Percentiles rank a stretch among this genome's conserved stretches.
Conservation (phyloP, 2,329 filamentous ascomycete species). For the Dothiorella sarmentorum region DNA sequence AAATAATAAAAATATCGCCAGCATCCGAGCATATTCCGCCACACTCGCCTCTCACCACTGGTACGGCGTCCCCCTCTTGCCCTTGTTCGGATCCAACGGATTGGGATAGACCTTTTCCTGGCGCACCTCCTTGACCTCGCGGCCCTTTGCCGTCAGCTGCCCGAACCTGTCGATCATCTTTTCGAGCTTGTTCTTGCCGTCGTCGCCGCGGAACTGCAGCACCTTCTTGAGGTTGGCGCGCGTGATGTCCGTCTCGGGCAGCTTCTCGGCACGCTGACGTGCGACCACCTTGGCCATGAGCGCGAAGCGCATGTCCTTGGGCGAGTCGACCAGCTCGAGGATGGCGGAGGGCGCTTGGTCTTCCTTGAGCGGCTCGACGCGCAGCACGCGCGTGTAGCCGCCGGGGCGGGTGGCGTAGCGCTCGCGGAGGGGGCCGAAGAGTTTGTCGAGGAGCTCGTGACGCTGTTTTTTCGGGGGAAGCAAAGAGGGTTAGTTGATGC, state of each 20-base stretch:
- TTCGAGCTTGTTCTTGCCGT: constrained; percentile 67
- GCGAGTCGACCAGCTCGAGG: constrained; percentile 91
- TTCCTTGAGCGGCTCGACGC: constrained; percentile 81
- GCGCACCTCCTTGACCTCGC: constrained; percentile 1
- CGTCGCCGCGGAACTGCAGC: constrained; percentile 63
- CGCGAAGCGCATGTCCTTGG: constrained; percentile 89
- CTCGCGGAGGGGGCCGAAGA: constrained; percentile 77
- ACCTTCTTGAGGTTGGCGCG: constrained; percentile 78
- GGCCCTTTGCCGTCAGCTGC: constrained; percentile 10
- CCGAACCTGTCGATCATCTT: constrained; percentile 48
- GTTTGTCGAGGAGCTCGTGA: constrained; percentile 67
- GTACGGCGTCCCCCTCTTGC: constrained; percentile 13
- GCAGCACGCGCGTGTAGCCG: constrained; percentile 91
- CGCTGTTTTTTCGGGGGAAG: neutral
- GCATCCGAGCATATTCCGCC: too few species aligned
- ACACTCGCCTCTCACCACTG: neutral
- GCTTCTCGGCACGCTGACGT: constrained; percentile 50
- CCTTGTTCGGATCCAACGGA: constrained; percentile 2
- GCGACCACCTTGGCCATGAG: constrained; percentile 86
- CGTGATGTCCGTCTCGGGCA: constrained; percentile 67
- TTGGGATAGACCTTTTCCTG: constrained; percentile 18
- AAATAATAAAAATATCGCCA: too few species aligned
- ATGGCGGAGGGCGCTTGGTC: constrained; percentile 90
- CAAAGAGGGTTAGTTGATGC: neutral
- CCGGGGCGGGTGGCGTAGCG: constrained; percentile 78